Conservation (phyloP, 192 early-diverging fungal species). For the Thamnidium elegans region DNA sequence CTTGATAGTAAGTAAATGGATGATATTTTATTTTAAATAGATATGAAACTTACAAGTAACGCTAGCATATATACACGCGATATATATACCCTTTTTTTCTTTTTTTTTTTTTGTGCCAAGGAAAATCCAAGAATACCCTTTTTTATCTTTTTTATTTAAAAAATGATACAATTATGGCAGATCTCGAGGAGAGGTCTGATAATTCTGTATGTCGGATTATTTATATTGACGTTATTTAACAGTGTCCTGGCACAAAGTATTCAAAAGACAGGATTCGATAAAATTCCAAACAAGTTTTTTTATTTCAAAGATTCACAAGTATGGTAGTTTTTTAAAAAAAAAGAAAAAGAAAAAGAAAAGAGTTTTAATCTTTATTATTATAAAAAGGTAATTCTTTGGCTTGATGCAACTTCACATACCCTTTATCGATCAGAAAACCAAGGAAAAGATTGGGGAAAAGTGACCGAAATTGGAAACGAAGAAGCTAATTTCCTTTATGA, state of each 20-base stretch:
- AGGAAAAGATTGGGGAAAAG: conserved; percentile 60
- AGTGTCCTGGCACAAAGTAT: neutral
- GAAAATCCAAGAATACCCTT: too few relatives aligned
- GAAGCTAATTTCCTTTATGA: conserved; percentile 48
- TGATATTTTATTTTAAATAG: too few relatives aligned
- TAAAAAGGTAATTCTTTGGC: conserved; percentile 45
- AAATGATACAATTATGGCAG: conserved; percentile 16
- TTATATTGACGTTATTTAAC: neutral
- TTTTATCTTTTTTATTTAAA: neutral
- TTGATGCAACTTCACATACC: conserved; percentile 46
- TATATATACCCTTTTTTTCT: too few relatives aligned
- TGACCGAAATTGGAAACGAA: conserved; percentile 44
- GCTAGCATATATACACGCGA: too few relatives aligned
- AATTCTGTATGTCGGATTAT: conserved; percentile 1
- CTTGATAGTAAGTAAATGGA: too few relatives aligned
- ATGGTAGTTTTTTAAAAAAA: conserved; percentile 4
- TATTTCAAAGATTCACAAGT: conserved; percentile 60
- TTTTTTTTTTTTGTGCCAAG: too few relatives aligned
- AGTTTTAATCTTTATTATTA: neutral
- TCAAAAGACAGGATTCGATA: conserved; percentile 35
- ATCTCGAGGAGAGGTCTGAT: conserved; percentile 13
- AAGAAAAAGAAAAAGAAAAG: neutral
- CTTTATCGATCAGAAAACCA: conserved; percentile 63
- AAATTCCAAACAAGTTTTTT: conserved; percentile 41
- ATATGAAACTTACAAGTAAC: too few relatives aligned